Conservation (phyloP, 805 yeast genomes). For the Lipomyces mesembrius region DNA sequence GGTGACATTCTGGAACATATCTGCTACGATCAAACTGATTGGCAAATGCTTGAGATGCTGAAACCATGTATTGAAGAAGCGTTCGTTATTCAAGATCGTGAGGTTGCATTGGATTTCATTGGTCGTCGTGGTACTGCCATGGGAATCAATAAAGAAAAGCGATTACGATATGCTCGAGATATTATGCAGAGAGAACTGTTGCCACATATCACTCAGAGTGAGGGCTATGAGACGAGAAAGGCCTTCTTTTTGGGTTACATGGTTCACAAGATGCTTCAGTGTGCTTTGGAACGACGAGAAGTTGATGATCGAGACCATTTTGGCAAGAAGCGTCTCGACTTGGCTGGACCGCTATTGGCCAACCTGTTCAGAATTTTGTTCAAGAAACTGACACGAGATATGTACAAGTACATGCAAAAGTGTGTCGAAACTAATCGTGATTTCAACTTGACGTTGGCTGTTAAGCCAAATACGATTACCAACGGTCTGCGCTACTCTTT, state of each 20-base stretch:
- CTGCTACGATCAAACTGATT: slow-evolving; percentile 95
- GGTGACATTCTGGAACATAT: slow-evolving; percentile 98
- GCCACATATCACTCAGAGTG: slow-evolving; percentile 97
- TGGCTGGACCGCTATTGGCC: slow-evolving; percentile 97
- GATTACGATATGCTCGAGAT: slow-evolving; percentile 97
- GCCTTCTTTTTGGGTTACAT: slow-evolving; percentile 97
- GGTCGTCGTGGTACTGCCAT: slow-evolving; percentile 98
- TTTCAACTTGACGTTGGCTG: slow-evolving; percentile 94
- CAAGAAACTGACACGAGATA: slow-evolving; percentile 93
- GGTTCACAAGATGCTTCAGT: slow-evolving; percentile 91
- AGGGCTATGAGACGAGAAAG: slow-evolving; percentile 95
- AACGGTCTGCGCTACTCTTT: slow-evolving; percentile 96
- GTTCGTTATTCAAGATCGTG: slow-evolving; percentile 95
- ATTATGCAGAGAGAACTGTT: slow-evolving; percentile 92
- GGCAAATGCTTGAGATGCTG: slow-evolving; percentile 99
- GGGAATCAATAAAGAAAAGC: slow-evolving; percentile 95
- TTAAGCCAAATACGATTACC: slow-evolving; percentile 94
- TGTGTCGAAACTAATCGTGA: slow-evolving; percentile 98
- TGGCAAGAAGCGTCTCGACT: slow-evolving; percentile 96
- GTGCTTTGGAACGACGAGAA: slow-evolving; percentile 96
- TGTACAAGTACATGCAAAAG: slow-evolving; percentile 97
- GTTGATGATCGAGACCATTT: slow-evolving; percentile 99
- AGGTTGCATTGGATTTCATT: slow-evolving; percentile 95
- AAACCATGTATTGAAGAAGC: slow-evolving; percentile 99
- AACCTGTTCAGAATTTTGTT: slow-evolving; percentile 92